A percentile compares a stretch with the other conserved stretches of the same genome.
Conservation (phyloP, 1,139 yeast genomes). For the Ogataea hybrid region DNA sequence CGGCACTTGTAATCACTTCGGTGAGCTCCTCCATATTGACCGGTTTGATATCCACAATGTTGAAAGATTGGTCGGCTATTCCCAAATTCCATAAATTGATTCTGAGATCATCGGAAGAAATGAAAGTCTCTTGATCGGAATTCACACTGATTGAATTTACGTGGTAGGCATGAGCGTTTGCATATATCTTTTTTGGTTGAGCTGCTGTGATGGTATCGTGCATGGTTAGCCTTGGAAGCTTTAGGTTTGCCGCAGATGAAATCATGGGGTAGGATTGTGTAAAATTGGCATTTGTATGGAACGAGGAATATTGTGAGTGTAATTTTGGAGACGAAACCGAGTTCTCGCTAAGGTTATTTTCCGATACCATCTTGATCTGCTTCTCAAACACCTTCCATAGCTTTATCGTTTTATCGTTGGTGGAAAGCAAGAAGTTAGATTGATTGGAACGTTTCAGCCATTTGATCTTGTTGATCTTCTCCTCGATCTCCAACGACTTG, state of each 20-base stretch:
- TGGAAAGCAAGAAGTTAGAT: slow-evolving; percentile 83
- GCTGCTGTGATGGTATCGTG: slow-evolving; percentile 97
- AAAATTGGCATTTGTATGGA: slow-evolving; percentile 26
- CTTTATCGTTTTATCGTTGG: slow-evolving; percentile 97
- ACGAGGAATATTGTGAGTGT: slow-evolving; percentile 25
- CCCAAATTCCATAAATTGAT: slow-evolving; percentile 95
- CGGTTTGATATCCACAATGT: slow-evolving; percentile 96
- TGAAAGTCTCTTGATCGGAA: slow-evolving; percentile 93
- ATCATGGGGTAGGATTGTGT: slow-evolving; percentile 18
- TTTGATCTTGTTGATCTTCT: slow-evolving; percentile 94
- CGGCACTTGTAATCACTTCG: slow-evolving; percentile 97
- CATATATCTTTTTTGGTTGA: slow-evolving; percentile 85
- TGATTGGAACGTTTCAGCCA: slow-evolving; percentile 91
- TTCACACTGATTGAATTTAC: slow-evolving; percentile 94
- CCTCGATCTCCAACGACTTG: slow-evolving; percentile 95
- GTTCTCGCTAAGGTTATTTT: slow-evolving; percentile 69
- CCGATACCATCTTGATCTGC: slow-evolving; percentile 87
- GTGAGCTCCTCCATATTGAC: slow-evolving; percentile 98
- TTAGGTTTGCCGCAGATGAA: slow-evolving; percentile 38
- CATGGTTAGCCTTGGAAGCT: slow-evolving; percentile 81
- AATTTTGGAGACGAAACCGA: slow-evolving; percentile 14
- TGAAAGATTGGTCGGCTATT: slow-evolving; percentile 93
- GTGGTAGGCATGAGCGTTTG: slow-evolving; percentile 98
- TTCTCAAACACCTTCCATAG: slow-evolving; percentile 96
- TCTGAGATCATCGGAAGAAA: slow-evolving; percentile 92